Percentiles rank a stretch among this genome's conserved stretches.
Conservation (phyloP, 2,329 filamentous ascomycete species). For the Pyrenophora teres region DNA sequence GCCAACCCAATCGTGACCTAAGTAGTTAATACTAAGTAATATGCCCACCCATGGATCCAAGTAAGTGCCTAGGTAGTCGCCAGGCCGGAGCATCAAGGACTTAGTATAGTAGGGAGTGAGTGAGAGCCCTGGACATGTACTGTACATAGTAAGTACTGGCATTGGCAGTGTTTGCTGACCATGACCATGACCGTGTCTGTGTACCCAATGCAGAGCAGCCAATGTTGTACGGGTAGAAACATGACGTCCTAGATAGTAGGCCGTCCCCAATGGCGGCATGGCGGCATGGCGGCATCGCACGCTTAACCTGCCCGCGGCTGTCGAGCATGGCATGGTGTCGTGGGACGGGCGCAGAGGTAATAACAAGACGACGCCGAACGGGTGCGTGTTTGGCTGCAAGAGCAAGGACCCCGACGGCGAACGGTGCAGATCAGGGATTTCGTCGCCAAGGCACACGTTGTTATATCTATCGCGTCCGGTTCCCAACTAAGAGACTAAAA, state of each 20-base stretch:
- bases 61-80: too few species aligned
- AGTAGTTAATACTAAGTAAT: neutral
- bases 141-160: too few species aligned
- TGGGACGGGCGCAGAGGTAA: constrained; percentile 5
- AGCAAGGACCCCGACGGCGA: constrained; percentile 11
- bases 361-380: constrained; percentile 1
- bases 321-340: constrained; percentile 2
- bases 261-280: neutral
- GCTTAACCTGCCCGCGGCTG: constrained; percentile 10
- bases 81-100: too few species aligned
- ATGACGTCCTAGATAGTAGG: neutral
- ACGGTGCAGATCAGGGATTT: constrained; percentile 17
- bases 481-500: too few species aligned
- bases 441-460: constrained; percentile 14
- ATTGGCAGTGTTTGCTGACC: too few species aligned
- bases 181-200: neutral
- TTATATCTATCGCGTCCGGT: constrained; percentile 6
- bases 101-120: too few species aligned
- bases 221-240: constrained; percentile 4
- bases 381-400: neutral
- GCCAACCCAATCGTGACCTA: neutral
- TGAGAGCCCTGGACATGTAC: too few species aligned
- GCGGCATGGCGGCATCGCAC: neutral
- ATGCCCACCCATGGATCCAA: neutral
- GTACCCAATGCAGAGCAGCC: constrained; percentile 1